phyloP scores from a whole-genome alignment of 805 yeast species.

The Candida andamanensis region DNA sequence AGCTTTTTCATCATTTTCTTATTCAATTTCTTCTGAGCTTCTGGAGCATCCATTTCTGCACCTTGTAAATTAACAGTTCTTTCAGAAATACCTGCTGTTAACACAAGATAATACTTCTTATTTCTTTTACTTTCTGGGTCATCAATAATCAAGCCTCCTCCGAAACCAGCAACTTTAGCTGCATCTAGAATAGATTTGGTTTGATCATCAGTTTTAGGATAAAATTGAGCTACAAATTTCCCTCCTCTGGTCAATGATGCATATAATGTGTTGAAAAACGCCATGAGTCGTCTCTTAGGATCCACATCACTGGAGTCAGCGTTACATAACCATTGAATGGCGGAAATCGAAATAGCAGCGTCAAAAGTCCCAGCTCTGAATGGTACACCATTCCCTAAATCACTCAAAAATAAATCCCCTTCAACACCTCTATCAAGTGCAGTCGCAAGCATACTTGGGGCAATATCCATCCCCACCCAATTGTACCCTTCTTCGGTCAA shows the following conservation, averaged over 20 bases:
- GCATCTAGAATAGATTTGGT: slow-evolving; percentile 70
- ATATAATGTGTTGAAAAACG: slow-evolving; percentile 84
- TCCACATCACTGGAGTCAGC: slow-evolving; percentile 82
- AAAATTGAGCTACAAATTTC: slow-evolving; percentile 94
- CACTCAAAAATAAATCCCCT: slow-evolving; percentile 88
- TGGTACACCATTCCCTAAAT: slow-evolving; percentile 91
- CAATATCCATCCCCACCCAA: slow-evolving; percentile 96
- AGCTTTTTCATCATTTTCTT: slow-evolving; percentile 47
- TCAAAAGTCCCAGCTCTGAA: slow-evolving; percentile 95
- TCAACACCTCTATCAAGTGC: slow-evolving; percentile 90
- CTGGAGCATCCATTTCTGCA: slow-evolving; percentile 71
- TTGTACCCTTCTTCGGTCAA: slow-evolving; percentile 87
- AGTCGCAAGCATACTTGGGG: slow-evolving; percentile 93
- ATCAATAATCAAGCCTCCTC: slow-evolving; percentile 92
- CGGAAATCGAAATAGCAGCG: slow-evolving; percentile 92
- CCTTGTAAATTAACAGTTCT: slow-evolving; percentile 72
- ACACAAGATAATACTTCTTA: slow-evolving; percentile 83
- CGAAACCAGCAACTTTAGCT: slow-evolving; percentile 92
- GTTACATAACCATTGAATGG: slow-evolving; percentile 96
- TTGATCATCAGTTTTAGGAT: slow-evolving; percentile 87
- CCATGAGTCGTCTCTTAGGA: slow-evolving; percentile 73
- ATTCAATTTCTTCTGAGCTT: slow-evolving; percentile 35
- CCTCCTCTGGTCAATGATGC: slow-evolving; percentile 90
- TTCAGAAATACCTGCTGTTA: slow-evolving; percentile 81
- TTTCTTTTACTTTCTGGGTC: slow-evolving; percentile 90